A percentile compares a stretch with the other conserved stretches of the same genome.
Evolutionary conservation across 1,139 yeast genomes (phyloP).

Genomic region (Yamadazyma atmosphaerica): DNA sequence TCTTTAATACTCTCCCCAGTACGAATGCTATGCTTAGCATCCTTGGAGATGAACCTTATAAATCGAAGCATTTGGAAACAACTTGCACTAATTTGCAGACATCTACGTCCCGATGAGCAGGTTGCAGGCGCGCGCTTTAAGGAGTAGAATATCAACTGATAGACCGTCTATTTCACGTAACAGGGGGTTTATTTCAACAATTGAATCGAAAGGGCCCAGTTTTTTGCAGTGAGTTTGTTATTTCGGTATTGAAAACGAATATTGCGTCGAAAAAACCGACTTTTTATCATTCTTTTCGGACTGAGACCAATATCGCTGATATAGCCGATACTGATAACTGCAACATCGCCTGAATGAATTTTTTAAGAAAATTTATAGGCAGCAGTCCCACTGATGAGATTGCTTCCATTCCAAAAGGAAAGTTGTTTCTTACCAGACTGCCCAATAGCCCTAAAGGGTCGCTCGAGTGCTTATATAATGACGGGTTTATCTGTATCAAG

Average conservation of each 20-base stretch:
- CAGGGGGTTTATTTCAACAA: neutral
- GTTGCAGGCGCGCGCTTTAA: too few species aligned
- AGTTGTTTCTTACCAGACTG: conserved; percentile 69
- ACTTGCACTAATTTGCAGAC: too few species aligned
- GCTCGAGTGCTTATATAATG: conserved; percentile 79
- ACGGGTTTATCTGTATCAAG: conserved; percentile 73
- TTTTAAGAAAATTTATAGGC: conserved; percentile 69
- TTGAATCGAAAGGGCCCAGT: too few species aligned
- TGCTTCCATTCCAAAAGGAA: conserved; percentile 76
- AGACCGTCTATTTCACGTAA: too few species aligned
- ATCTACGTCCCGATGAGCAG: too few species aligned
- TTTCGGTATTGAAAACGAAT: too few species aligned
- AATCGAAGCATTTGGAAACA: conserved; percentile 4
- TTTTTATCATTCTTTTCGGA: too few species aligned
- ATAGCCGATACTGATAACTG: neutral
- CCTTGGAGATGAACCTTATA: conserved; percentile 4
- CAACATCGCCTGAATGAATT: conserved; percentile 58
- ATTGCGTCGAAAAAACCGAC: too few species aligned
- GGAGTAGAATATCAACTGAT: too few species aligned
- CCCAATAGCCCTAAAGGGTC: conserved; percentile 85
- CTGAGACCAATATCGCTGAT: too few species aligned
- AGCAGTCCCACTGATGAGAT: conserved; percentile 65
- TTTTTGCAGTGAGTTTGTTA: too few species aligned
- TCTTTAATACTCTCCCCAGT: conserved; percentile 5
- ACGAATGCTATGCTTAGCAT: conserved; percentile 4